phyloP scores from a whole-genome alignment of 2,329 filamentous ascomycete genomes.

The Trichoderma polysporum region DNA sequence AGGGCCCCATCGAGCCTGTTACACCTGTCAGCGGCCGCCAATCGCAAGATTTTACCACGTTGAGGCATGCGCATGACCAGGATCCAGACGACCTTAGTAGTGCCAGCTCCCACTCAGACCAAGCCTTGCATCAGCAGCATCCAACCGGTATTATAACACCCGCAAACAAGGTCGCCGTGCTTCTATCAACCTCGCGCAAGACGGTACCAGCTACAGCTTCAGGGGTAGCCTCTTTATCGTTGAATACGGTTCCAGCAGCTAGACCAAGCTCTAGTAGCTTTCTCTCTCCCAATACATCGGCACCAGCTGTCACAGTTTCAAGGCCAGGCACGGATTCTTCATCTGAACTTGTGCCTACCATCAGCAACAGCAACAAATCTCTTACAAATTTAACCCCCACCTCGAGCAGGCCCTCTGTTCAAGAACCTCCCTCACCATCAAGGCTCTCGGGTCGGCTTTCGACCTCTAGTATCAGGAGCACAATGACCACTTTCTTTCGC shows the following conservation, averaged over 20 bases:
- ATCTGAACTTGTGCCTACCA: neutral
- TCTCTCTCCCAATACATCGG: neutral
- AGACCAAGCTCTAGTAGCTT: neutral
- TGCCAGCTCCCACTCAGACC: constrained; percentile 26
- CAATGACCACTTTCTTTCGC: constrained; percentile 51
- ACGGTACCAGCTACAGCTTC: neutral
- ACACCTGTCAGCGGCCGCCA: constrained; percentile 59
- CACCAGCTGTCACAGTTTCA: neutral
- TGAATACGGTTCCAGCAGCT: neutral
- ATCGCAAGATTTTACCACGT: constrained; percentile 53
- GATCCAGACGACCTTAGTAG: constrained; percentile 36
- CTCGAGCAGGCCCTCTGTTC: constrained; percentile 25
- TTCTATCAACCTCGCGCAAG: constrained; percentile 19
- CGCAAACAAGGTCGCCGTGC: constrained; percentile 18
- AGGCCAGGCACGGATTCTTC: constrained; percentile 4
- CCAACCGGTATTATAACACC: neutral
- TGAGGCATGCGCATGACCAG: constrained; percentile 33
- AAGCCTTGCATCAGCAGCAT: constrained; percentile 23
- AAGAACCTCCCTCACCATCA: constrained; percentile 29
- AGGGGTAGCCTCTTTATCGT: neutral
- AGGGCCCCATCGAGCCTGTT: constrained; percentile 59
- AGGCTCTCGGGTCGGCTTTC: constrained; percentile 45
- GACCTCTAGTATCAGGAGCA: constrained; percentile 48
- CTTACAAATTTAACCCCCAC: constrained; percentile 22
- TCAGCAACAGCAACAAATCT: constrained; percentile 4